Base-by-base conservation (phyloP, 345 rosid genomes). In the Arabidopsis suecica region DNA sequence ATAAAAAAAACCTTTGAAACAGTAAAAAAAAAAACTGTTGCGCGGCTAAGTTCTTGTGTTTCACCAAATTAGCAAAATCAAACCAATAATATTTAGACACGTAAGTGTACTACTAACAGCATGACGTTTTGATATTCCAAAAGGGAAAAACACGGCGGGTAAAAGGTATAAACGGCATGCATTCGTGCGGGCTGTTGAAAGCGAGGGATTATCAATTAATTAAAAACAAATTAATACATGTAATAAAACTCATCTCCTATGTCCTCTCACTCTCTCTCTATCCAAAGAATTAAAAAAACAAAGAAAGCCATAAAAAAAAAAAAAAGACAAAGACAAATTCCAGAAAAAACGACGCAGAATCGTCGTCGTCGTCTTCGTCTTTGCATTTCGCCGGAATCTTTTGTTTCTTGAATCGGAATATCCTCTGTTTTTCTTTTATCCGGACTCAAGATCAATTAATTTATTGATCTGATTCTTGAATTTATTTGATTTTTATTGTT, bases 131-230 rank as follows among this genome's bases (percentile, higher is more conserved):
- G 5, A 61, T 76, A 40, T 44, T 34, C 22, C 2, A 3, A 5
- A 25, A 62, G 3, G 25, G 58, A 34, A 76, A 54, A 54, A 69
- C 75, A 69, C 70, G 65, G 65, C 65, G 75, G 79, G 64, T 61
- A 69, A 69, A 61, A 33, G 12, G 6, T 16, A 16, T 41, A 62
- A 76, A 76, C 79, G 79, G 65, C 75, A 61, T 50, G 56, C 53
- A 58, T 45, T 74, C 42, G 72, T 57, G 78, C 72, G 72, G 51
- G 66, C 44, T 6, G 45, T 38, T 38, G 60, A 74, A 58, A 74
- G 42, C 61, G 73, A 67, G 33, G 20, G 61, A 18, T 48, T 59
- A 1, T 18, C 30, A 33, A 18, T 28, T 6, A 59, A 47, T 0
- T 33, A 37, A 36, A 40, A 49, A 11, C 13, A 10, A 33, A 16